phyloP scores from a whole-genome alignment of 805 yeast species.

The Ogataea saltuana region DNA sequence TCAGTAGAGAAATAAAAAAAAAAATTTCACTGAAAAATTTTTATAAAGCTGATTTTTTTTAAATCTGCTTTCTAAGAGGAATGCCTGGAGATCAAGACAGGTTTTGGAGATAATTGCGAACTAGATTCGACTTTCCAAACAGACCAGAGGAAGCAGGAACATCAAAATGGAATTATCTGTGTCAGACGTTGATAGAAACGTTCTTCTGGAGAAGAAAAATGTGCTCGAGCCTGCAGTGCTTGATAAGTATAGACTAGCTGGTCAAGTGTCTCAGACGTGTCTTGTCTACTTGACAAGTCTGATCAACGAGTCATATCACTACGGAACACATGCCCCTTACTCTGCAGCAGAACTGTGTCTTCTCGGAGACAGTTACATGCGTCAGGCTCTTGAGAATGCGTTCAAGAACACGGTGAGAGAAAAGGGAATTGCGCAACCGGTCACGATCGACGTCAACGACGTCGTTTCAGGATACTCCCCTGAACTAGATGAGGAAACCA shows the following conservation, averaged over 20 bases:
- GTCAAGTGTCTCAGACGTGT: slow-evolving; percentile 84
- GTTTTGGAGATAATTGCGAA: too few species aligned
- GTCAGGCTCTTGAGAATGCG: slow-evolving; percentile 55
- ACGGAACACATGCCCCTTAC: slow-evolving; percentile 46
- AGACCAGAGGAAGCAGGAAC: too few species aligned
- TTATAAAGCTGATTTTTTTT: slow-evolving; percentile 4
- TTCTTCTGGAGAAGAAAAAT: slow-evolving; percentile 72
- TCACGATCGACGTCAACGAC: slow-evolving; percentile 81
- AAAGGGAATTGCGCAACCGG: slow-evolving; percentile 93
- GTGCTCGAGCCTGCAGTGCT: slow-evolving; percentile 59
- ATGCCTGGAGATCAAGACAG: too few species aligned
- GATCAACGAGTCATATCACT: slow-evolving; percentile 75
- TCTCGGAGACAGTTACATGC: slow-evolving; percentile 75
- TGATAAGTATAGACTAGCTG: slow-evolving; percentile 86
- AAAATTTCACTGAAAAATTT: slow-evolving; percentile 11
- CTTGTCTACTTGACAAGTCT: slow-evolving; percentile 63
- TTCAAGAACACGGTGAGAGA: slow-evolving; percentile 70
- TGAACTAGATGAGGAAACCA: slow-evolving; percentile 63
- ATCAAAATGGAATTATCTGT: slow-evolving; percentile 70
- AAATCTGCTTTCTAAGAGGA: too few species aligned
- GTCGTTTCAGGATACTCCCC: slow-evolving; percentile 81
- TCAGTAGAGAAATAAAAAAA: background rate
- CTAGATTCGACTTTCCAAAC: too few species aligned
- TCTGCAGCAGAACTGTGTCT: slow-evolving; percentile 74
- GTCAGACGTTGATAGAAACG: slow-evolving; percentile 71